Percentiles rank a stretch among this genome's conserved stretches.
Conservation (phyloP, 2,329 filamentous ascomycete genomes). For the Aurifilum marmelostoma region DNA sequence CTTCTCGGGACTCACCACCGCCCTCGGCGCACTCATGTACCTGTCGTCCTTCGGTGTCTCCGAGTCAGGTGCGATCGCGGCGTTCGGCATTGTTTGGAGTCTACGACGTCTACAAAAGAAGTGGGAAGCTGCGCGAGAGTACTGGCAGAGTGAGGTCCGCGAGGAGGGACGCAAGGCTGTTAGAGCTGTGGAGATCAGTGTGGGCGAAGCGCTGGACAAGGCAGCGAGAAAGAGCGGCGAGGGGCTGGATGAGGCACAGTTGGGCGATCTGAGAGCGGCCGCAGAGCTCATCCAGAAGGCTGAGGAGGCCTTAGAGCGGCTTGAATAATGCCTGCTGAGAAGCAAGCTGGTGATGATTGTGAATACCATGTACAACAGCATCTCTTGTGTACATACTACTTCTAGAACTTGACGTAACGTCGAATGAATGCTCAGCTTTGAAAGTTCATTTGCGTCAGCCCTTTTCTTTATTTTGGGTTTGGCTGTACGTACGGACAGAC, state of each 20-base stretch:
- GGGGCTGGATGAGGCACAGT: conserved; percentile 32
- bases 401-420: background rate
- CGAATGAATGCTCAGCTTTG: conserved; percentile 9
- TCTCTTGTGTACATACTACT: conserved; percentile 19
- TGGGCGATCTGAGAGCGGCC: conserved; percentile 44
- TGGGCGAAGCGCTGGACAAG: conserved; percentile 51
- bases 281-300: conserved; percentile 53
- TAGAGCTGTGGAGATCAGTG: conserved; percentile 56
- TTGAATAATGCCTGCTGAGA: conserved; percentile 44
- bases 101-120: conserved; percentile 62
- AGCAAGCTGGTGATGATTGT: conserved; percentile 5
- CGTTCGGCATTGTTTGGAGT: conserved; percentile 63
- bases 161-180: conserved; percentile 69
- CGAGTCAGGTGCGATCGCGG: conserved; percentile 65
- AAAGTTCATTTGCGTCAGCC: conserved; percentile 23
- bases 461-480: conserved; percentile 27
- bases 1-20: conserved; percentile 66
- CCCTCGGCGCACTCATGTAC: conserved; percentile 60
- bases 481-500: conserved; percentile 30
- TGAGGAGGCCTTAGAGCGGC: conserved; percentile 49
- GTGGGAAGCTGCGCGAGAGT: conserved; percentile 63
- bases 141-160: conserved; percentile 69
- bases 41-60: conserved; percentile 59
- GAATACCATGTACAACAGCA: conserved; percentile 32
- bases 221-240: conserved; percentile 30